Evolutionary conservation across 305 asterid species (phyloP), one percentile per base, ranked within the genome.

Genomic region (Solanum hybrid): DNA sequence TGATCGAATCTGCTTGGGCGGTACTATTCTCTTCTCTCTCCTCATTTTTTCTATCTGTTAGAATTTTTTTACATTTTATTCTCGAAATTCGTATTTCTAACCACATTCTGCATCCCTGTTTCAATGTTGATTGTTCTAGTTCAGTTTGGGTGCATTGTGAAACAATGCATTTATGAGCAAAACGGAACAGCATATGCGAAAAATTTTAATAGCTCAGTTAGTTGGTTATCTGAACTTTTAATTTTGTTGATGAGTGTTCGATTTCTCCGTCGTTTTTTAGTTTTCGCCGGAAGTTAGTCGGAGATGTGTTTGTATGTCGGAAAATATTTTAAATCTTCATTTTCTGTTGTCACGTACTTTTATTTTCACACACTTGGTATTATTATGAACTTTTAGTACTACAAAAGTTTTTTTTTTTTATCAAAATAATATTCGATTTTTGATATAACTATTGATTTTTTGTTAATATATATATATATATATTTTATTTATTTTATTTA

Each of bases 1-100:
- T 92, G 84, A 16, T 91, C 86, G 95, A 94, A 90, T 93, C 96
- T 87, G 95, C 94, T 89, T 95, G 98, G 98, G 93, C 92, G 97
- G 98, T 95, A 93, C 89, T 78, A 5, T 32, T 77, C 86, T 77
- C 40, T 17, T 77, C 42, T 29, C 69, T 29, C 10, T 16, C 0
- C 32, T 22, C 75, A 29, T 17, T 51, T n/a, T 51, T 51, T 85
- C 17, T 27, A 36, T 80, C 46, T 56, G 89, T 79, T 71, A 3
- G 20, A 2, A 69, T 4, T 4, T 20, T 76, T 38, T 22, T 29
- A 7, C 71, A 7, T 71, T 73, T 73, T 42, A 24, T 69, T 16
- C 27, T 24, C 1, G 13, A 80, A 80, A 46, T 10, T 38, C 29
- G 51, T 51, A 51, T 14, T 51, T 51, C 64, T 51, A 51, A 14